These are phyloP conservation scores for Lolium rigidum DNA, from an alignment of 176 grass and related monocot species.

Conservation along the genomic window DNA sequence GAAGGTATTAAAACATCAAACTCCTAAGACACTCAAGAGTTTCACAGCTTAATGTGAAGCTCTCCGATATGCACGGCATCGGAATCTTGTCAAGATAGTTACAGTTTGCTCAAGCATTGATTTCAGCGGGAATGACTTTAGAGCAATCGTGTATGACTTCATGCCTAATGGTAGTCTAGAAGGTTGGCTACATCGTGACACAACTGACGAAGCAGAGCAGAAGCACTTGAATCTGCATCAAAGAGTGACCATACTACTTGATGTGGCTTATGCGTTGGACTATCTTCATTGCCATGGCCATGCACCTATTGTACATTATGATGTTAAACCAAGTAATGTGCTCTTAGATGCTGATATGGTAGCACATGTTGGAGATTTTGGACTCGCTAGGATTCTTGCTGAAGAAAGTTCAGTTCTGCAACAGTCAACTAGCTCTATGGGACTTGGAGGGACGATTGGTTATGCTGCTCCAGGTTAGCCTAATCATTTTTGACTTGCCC, in stretches of 20 bases:
- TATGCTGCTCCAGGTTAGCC: not conserved
- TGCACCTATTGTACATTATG: slow-evolving; percentile 15
- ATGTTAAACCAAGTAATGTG: slow-evolving; percentile 10
- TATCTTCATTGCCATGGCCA: slow-evolving; percentile 20
- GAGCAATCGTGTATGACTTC: slow-evolving; percentile 37
- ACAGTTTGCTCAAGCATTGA: slow-evolving; percentile 35
- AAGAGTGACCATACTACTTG: slow-evolving; percentile 27
- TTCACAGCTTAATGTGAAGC: slow-evolving; percentile 41
- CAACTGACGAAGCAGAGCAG: not conserved
- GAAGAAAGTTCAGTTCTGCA: not conserved
- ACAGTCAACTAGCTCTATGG: not conserved
- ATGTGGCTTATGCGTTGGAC: slow-evolving; percentile 31
- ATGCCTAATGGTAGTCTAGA: not conserved
- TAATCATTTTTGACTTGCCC: no score
- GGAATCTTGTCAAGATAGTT: slow-evolving; percentile 38
- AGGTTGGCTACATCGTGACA: not conserved
- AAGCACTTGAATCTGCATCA: not conserved
- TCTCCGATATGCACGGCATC: slow-evolving; percentile 10
- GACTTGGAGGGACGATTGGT: slow-evolving; percentile 23
- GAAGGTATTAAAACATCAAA: slow-evolving; percentile 35
- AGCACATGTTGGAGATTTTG: not conserved
- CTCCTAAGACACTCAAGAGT: not conserved
- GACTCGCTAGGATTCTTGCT: not conserved
- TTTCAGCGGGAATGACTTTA: slow-evolving; percentile 34
- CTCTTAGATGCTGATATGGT: not conserved